These are phyloP conservation scores for Citrus medica DNA, from an alignment of 345 rosid genomes.

Conservation along the genomic window DNA sequence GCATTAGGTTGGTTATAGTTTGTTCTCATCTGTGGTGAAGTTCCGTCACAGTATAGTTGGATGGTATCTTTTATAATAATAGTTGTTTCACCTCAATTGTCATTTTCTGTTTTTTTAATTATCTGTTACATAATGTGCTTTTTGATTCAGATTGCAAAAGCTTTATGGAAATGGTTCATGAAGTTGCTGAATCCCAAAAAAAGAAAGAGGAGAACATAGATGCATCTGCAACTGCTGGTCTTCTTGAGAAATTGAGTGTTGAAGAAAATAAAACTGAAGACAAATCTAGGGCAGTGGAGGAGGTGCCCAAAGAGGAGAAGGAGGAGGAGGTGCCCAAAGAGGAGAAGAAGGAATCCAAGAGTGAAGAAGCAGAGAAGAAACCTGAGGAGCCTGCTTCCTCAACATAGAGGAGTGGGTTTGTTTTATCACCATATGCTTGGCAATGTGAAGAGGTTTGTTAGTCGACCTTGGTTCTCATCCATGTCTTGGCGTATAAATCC, in stretches of 20 bases:
- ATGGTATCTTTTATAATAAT: background rate
- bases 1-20: background rate
- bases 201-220: constrained; percentile 60
- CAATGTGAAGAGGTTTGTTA: constrained; percentile 4
- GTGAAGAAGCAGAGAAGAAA: constrained; percentile 48
- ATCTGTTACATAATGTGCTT: background rate
- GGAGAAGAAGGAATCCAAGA: constrained; percentile 32
- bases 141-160: constrained; percentile 63
- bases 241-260: constrained; percentile 65
- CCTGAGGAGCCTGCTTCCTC: constrained; percentile 40
- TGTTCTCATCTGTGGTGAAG: background rate
- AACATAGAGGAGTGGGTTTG: constrained; percentile 27
- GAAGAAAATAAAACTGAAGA: constrained; percentile 58
- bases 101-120: background rate
- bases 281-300: constrained; percentile 37
- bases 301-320: constrained; percentile 27
- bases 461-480: constrained; percentile 1
- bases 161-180: constrained; percentile 75
- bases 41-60: background rate
- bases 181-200: constrained; percentile 66
- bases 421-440: constrained; percentile 10
- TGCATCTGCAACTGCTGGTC: constrained; percentile 66
- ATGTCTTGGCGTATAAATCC: constrained; percentile 11
- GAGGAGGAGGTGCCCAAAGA: constrained; percentile 32
- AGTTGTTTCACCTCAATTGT: background rate